A percentile compares a stretch with the other conserved stretches of the same genome.
These are phyloP conservation scores for Ophiocordyceps camponoti-floridani DNA, from an alignment of 2,329 filamentous ascomycete genomes.

Conservation along the genomic window DNA sequence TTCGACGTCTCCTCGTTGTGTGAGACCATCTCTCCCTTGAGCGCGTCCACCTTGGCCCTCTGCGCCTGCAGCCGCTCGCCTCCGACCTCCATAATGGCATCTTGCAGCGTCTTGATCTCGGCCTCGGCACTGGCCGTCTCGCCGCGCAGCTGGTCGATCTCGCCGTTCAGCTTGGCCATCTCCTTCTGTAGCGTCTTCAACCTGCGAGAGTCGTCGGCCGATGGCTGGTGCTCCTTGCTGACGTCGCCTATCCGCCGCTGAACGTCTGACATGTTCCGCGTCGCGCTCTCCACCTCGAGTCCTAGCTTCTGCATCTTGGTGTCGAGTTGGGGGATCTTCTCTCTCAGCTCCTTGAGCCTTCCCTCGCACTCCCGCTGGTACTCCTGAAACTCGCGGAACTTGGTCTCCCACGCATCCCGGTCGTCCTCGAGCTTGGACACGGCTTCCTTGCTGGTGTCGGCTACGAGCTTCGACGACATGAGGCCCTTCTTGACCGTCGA, in stretches of 20 bases:
- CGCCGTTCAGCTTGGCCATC: slow-evolving; percentile 54
- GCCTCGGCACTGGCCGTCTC: slow-evolving; percentile 84
- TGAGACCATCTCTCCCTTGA: slow-evolving; percentile 71
- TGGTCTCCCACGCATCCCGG: slow-evolving; percentile 66
- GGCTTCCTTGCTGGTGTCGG: slow-evolving; percentile 74
- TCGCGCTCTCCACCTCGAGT: slow-evolving; percentile 75
- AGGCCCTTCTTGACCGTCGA: slow-evolving; percentile 76
- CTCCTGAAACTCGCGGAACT: slow-evolving; percentile 71
- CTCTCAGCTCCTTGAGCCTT: slow-evolving; percentile 51
- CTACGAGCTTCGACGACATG: slow-evolving; percentile 92
- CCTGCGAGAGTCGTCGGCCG: slow-evolving; percentile 61
- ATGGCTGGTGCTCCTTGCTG: slow-evolving; percentile 61
- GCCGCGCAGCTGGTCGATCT: slow-evolving; percentile 60
- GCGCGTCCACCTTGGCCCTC: slow-evolving; percentile 73
- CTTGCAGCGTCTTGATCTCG: slow-evolving; percentile 82
- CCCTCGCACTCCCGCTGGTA: slow-evolving; percentile 66
- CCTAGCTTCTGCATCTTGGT: slow-evolving; percentile 82
- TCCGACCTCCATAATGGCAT: slow-evolving; percentile 97
- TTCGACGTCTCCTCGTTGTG: slow-evolving; percentile 68
- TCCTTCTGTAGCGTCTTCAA: slow-evolving; percentile 58
- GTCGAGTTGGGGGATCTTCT: slow-evolving; percentile 68
- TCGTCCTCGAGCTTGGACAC: slow-evolving; percentile 76
- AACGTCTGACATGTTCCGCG: slow-evolving; percentile 68
- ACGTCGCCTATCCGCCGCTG: slow-evolving; percentile 77
- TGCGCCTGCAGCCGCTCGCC: slow-evolving; percentile 84